Percentiles rank a stretch among this genome's conserved stretches.
Conservation (phyloP, 495 filamentous ascomycete genomes). For the Xylaria telfairii region DNA sequence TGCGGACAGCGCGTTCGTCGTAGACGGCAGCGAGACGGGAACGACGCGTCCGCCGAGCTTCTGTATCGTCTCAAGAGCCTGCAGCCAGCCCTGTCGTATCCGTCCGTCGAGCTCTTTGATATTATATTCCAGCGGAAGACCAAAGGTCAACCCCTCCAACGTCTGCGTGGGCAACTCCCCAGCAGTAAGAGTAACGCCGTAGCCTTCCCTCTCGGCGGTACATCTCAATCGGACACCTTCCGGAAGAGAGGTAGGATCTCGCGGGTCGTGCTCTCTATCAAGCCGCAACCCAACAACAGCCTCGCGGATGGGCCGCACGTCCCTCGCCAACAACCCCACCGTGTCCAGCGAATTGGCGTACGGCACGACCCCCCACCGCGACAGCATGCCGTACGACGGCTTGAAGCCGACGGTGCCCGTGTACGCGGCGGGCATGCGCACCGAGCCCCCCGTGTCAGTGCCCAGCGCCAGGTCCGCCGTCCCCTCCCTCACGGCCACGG, state of each 20-base stretch:
- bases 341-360: slow-evolving; percentile 98
- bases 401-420: slow-evolving; percentile 90
- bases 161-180: slow-evolving; percentile 34
- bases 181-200: slow-evolving; percentile 30
- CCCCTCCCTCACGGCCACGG: slow-evolving; percentile 76
- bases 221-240: slow-evolving; percentile 59
- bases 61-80: slow-evolving; percentile 62
- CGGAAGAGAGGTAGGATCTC: slow-evolving; percentile 79
- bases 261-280: slow-evolving; percentile 63
- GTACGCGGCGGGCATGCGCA: slow-evolving; percentile 90
- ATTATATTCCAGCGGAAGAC: slow-evolving; percentile 87
- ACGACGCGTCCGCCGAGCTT: slow-evolving; percentile 70
- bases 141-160: slow-evolving; percentile 61
- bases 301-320: slow-evolving; percentile 52
- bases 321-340: slow-evolving; percentile 75
- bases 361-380: slow-evolving; percentile 87
- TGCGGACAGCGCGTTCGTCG: slow-evolving; percentile 81
- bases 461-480: slow-evolving; percentile 82
- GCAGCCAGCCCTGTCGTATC: slow-evolving; percentile 73
- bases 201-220: slow-evolving; percentile 51
- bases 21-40: slow-evolving; percentile 82
- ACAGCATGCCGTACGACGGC: slow-evolving; percentile 84
- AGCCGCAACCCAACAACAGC: slow-evolving; percentile 60
- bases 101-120: slow-evolving; percentile 72
- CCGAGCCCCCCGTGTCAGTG: slow-evolving; percentile 94